A percentile compares a stretch with the other conserved stretches of the same genome.
phyloP scores from a whole-genome alignment of 192 early-diverging fungal genomes.

The Umbelopsis isabellina region DNA sequence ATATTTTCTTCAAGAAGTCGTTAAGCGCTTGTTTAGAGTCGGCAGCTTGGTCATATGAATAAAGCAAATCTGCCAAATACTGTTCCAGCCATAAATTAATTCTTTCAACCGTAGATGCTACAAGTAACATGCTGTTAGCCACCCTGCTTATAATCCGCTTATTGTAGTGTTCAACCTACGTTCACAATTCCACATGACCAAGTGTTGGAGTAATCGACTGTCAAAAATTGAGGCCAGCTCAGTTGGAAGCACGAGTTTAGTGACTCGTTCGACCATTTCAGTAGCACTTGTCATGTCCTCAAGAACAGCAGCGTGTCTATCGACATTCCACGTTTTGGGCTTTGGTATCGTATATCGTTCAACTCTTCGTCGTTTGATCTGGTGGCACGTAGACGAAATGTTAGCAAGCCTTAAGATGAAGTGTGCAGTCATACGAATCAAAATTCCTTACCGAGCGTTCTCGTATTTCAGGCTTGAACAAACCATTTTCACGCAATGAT shows the following conservation, averaged over 20 bases:
- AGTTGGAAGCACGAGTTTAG: slow-evolving; percentile 50
- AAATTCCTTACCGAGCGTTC: slow-evolving; percentile 7
- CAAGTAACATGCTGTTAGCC: not conserved
- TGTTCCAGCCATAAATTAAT: slow-evolving; percentile 51
- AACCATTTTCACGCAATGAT: not conserved
- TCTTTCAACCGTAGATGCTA: slow-evolving; percentile 39
- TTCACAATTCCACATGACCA: slow-evolving; percentile 43
- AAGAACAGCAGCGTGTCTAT: slow-evolving; percentile 24
- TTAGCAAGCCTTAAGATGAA: too few species aligned
- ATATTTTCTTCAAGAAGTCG: slow-evolving; percentile 40
- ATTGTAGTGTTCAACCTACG: slow-evolving; percentile 30
- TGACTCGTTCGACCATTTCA: slow-evolving; percentile 48
- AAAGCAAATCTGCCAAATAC: slow-evolving; percentile 50
- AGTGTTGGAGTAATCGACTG: slow-evolving; percentile 52
- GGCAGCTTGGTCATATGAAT: slow-evolving; percentile 45
- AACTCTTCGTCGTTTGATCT: slow-evolving; percentile 49
- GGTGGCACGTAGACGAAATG: too few species aligned
- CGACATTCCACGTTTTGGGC: slow-evolving; percentile 35
- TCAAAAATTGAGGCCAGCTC: slow-evolving; percentile 51
- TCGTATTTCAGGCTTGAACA: slow-evolving; percentile 7
- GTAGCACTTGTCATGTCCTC: slow-evolving; percentile 46
- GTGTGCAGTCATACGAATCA: not conserved
- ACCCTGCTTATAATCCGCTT: not conserved
- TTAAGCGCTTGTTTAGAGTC: slow-evolving; percentile 29
- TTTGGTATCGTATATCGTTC: slow-evolving; percentile 39